These are phyloP conservation scores for Rhodotorula sp. DNA, from an alignment of 1,284 basidiomycete species.

Conservation along the genomic window DNA sequence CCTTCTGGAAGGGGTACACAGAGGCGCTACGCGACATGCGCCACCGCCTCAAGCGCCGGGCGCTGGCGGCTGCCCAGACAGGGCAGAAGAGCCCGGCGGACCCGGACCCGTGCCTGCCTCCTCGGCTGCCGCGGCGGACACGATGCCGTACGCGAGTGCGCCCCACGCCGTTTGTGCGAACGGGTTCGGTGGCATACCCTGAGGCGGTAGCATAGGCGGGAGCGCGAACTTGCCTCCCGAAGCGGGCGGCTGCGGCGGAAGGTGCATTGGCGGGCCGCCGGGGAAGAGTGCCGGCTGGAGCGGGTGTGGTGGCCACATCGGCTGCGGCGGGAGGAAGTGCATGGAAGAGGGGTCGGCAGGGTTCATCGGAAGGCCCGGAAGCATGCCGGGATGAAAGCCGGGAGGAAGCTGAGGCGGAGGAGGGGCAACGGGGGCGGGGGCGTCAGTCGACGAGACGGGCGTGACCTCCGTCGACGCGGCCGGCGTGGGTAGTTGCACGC, in stretches of 20 bases:
- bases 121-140: slow-evolving; percentile 30
- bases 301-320: slow-evolving; percentile 10
- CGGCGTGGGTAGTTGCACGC: not conserved
- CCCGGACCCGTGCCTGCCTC: slow-evolving; percentile 14
- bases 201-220: slow-evolving; percentile 7
- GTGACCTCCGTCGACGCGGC: not conserved
- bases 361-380: not conserved
- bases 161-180: slow-evolving; percentile 35
- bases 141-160: slow-evolving; percentile 28
- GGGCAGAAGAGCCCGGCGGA: not conserved
- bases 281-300: not conserved
- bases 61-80: not conserved
- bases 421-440: not conserved
- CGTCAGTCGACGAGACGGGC: not conserved
- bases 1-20: not conserved
- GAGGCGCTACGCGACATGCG: too few species aligned
- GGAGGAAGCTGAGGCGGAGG: slow-evolving; percentile 2
- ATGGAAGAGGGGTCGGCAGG: not conserved
- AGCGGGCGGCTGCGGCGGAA: not conserved
- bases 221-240: not conserved
- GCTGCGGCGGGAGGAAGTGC: slow-evolving; percentile 1
- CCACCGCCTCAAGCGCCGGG: too few species aligned
- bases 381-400: not conserved
- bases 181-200: slow-evolving; percentile 12
- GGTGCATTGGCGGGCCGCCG: not conserved